Base-by-base conservation (phyloP, 2,329 filamentous ascomycete species). In the Hypoxylon sp. region DNA sequence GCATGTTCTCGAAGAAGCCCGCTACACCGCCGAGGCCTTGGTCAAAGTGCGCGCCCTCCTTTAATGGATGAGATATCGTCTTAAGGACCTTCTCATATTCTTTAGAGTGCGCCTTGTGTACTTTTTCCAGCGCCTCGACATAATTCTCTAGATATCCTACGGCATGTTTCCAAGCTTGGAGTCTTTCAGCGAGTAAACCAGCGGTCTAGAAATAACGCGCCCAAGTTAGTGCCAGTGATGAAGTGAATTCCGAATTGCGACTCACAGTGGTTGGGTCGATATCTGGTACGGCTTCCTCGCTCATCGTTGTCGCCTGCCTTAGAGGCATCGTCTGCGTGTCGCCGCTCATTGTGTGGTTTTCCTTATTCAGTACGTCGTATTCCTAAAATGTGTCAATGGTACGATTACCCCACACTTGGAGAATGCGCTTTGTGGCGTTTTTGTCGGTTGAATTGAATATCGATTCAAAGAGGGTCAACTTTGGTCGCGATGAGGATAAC, bases 41-140 rank as follows among this genome's bases (percentile, higher is more conserved):
- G 77, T 97, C 94, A 78, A 98, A 99, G 82, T 99, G 96, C 74
- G 97, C 90, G 2, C 92, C 94, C 80, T 98, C 94, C 79, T 88
- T 93, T 72, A 99, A 83, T 17, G 96, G 95, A 74, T 92, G 90
- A 63, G 90, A 92, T 72, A 99, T 93, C 19, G 92, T 93, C 93
- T 98, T 99, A 76, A 98, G 83, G 9, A 96, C 91, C 82, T 93
- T 95, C 83, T 98, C 94, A 77, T 97, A 97, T 80, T 98, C 95
- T 84, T 97, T 98, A 60, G 93, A 90, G 74, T 97, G 92, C 10
- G 88, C 87, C 78, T 90, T 91, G 78, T 98, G 91, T 65, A 93
- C 86, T 85, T 95, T 98, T 80, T 97, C 94, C 3, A 94, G 93
- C 5, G 92, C 90, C 31, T 84, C 84, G 76, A 98, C 86, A 80